A percentile compares a stretch with the other conserved stretches of the same genome.
Conservation (phyloP, 1,284 basidiomycete genomes). For the Trametes pubescens region DNA sequence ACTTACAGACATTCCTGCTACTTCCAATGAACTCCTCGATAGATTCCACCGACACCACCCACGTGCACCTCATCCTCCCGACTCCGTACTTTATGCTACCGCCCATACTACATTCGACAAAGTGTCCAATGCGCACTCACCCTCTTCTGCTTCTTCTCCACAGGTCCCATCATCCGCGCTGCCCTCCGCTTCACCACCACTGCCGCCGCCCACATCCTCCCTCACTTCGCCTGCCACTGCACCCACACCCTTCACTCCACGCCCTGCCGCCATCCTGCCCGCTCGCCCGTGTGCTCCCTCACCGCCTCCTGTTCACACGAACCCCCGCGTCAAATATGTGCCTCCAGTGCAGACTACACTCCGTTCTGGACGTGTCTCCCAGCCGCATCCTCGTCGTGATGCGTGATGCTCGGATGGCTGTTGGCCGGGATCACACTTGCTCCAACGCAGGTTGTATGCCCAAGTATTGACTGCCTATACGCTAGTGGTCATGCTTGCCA, state of each 20-base stretch:
- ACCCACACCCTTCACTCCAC: neutral
- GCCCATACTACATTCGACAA: neutral
- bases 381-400: slow-evolving; percentile 15
- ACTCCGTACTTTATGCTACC: slow-evolving; percentile 1
- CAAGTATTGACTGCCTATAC: too few relatives aligned
- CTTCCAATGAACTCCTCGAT: slow-evolving; percentile 42
- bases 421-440: too few relatives aligned
- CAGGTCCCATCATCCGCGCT: slow-evolving; percentile 1
- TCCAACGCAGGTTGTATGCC: too few relatives aligned
- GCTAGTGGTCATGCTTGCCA: too few relatives aligned
- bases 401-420: slow-evolving; percentile 1
- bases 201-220: neutral
- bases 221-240: neutral
- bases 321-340: slow-evolving; percentile 17
- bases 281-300: slow-evolving; percentile 15
- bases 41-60: slow-evolving; percentile 45
- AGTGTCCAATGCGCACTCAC: slow-evolving; percentile 2
- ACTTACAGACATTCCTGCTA: slow-evolving; percentile 43
- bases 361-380: slow-evolving; percentile 21
- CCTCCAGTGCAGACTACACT: slow-evolving; percentile 25
- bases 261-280: slow-evolving; percentile 8
- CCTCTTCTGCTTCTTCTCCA: neutral
- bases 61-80: slow-evolving; percentile 37
- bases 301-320: neutral
- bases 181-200: neutral